Base-by-base conservation (phyloP, 192 early-diverging fungal species). In the Coemansia sp. region DNA sequence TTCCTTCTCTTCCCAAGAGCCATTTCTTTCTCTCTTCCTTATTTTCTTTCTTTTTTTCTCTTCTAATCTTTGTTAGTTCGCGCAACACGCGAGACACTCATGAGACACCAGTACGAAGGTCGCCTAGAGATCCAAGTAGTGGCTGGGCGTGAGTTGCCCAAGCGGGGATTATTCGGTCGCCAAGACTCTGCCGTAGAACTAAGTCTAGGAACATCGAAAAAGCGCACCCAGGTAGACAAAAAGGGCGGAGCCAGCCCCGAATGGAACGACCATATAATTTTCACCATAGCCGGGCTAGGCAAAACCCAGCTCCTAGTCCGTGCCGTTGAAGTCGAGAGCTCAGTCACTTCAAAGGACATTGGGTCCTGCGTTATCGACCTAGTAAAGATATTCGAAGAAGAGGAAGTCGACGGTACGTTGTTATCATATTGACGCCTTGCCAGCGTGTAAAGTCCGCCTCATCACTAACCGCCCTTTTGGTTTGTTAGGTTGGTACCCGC, bases 301-400 rank as follows among this genome's bases (percentile, higher is more conserved):
- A 73, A 78, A 64, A 68, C 66, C 35, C 74, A 73, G 58, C 64
- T 84, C 48, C 50, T 67, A 11, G 72, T 84, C 36, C 33, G 43
- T 12, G 79, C 76, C 14, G 38, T 69, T 33, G 83, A 84, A 58
- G 58, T 72, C 23, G 83, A 84, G 33, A 61, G 64, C 66, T 36
- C 73, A 14, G 56, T 66, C 41, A 82, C 47, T 42, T 39, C 61
- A 23, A 74, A 73, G 52, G 67, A 66, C 2, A 82, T 84, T 48
- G 83, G 83, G 20, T 65, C 72, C 36, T 71, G 69, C 13, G 69
- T 77, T 2, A 61, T 84, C 12, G 83, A 84, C 69, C 67, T 84
- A 59, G 36, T 64, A 11, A 70, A 43, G 38, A 64, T 81, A 9
- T 84, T 81, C 43, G 75, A 62, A 3, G 75, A 80, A 66, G 83